Conservation (phyloP, 2,329 filamentous ascomycete species). For the Gaeumannomyces tritici region DNA sequence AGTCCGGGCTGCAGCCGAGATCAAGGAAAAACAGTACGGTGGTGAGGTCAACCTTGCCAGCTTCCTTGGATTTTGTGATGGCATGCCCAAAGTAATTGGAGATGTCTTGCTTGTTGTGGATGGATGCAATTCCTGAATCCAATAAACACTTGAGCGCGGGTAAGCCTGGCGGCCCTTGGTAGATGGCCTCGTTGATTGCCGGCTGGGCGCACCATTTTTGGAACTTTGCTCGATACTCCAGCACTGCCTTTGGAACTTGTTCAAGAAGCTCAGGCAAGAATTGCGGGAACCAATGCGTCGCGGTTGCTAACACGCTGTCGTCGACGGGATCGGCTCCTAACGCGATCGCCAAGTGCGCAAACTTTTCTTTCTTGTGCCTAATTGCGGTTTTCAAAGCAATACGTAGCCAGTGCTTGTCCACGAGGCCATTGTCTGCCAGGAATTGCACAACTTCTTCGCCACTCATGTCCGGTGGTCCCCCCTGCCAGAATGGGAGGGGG, state of each 20-base stretch:
- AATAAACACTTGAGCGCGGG: background rate
- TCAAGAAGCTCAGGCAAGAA: too few species aligned
- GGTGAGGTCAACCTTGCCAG: background rate
- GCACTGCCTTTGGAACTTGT: too few species aligned
- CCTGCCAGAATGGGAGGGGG: too few species aligned
- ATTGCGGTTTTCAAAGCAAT: too few species aligned
- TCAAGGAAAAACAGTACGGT: background rate
- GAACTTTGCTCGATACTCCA: too few species aligned
- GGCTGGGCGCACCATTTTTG: rapidly evolving
- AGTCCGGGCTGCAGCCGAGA: background rate
- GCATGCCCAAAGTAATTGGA: background rate
- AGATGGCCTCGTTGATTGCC: background rate
- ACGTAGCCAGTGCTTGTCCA: background rate
- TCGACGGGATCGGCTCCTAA: too few species aligned
- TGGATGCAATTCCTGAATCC: background rate
- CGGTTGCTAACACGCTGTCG: too few species aligned
- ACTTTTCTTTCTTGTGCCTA: too few species aligned
- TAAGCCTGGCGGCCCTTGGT: background rate
- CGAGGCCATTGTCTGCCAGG: background rate
- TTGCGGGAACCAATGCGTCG: too few species aligned
- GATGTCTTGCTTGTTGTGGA: too few species aligned
- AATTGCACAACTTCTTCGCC: background rate
- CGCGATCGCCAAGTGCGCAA: too few species aligned
- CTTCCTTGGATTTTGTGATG: background rate
- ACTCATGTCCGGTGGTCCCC: background rate